phyloP scores from a whole-genome alignment of 805 yeast species.

The Starmerella powellii region DNA sequence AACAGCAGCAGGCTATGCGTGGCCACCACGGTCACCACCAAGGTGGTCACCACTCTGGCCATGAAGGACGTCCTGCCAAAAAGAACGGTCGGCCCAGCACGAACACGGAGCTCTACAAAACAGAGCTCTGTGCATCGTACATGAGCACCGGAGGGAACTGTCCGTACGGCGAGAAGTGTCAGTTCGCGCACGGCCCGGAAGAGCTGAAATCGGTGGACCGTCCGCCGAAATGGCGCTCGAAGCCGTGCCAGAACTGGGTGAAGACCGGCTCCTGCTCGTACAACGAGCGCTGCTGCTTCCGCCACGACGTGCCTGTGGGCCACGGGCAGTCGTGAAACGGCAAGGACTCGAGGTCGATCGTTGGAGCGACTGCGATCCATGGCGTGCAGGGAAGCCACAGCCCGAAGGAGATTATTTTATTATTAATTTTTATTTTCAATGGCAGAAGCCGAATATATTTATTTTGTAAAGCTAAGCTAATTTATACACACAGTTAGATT shows the following conservation, averaged over 20 bases:
- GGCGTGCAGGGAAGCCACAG: no score
- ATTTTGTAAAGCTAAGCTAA: conserved; percentile 8
- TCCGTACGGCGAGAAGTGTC: conserved; percentile 85
- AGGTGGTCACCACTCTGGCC: not conserved
- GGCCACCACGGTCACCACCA: not conserved
- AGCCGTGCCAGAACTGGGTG: conserved; percentile 81
- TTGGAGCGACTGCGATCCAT: no score
- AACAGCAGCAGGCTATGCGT: conserved; percentile 3
- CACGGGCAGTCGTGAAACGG: conserved; percentile 6
- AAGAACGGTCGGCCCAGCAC: conserved; percentile 29
- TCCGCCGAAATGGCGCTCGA: conserved; percentile 78
- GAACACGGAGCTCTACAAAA: conserved; percentile 67
- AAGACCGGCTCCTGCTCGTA: conserved; percentile 73
- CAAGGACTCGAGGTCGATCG: not conserved
- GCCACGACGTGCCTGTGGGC: conserved; percentile 38
- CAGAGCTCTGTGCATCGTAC: conserved; percentile 77
- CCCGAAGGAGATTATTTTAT: conserved; percentile 6
- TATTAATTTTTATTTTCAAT: conserved; percentile 3
- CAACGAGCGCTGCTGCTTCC: conserved; percentile 85
- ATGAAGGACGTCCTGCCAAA: conserved; percentile 17
- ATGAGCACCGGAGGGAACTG: conserved; percentile 57
- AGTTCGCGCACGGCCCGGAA: conserved; percentile 79
- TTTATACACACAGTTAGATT: not conserved
- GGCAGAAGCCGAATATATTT: conserved; percentile 2
- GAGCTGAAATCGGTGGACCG: conserved; percentile 65